Evolutionary conservation across 179 eudicot species (phyloP), one percentile per base, ranked within the genome.

Genomic region (Beta macrorhiza): DNA sequence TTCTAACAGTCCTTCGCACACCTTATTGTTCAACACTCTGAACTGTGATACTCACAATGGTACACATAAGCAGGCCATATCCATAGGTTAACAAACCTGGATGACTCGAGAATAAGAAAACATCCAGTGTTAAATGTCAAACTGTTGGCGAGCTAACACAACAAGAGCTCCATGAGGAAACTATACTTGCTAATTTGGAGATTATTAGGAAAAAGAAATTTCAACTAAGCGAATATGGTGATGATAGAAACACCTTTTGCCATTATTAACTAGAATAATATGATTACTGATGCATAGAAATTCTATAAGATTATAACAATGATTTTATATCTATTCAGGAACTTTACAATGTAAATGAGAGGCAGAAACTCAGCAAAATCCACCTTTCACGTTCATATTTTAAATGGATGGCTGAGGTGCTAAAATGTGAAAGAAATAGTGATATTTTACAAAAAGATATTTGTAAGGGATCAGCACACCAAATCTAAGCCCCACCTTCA

Each of bases 1-100:
- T 80, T 82, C 22, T 57, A 68, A 20, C 53, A 76, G 55, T 76
- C 53, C 59, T 32, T 16, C 4, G 76, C 64, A 77, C 44, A 59
- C 55, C 37, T 17, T 69, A 70, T 14, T 16, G 22, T 55, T 70
- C 52, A 67, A 53, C 61, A n/a, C 16, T 29, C 12, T 20, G 15
- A 42, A 75, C 6, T 14, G 25, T 70, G 55, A 70, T 8, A 19
- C 55, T 70, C 55, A 4, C 55, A 15, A 1, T 42, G 20, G 7
- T 42, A 70, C 17, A 71, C 29, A 7, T 19, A 15, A 49, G 47
- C 37, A 67, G 49, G 9, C 7, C 9, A 70, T 3, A n/a, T 45
- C 74, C 14, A 73, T 1, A 51, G 56, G 76, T 73, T 22, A 25
- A 49, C 45, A 22, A 25, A 10, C n/a, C 55, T 44, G 55, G 29